phyloP scores from a whole-genome alignment of 1,139 yeast species.

The Zygosaccharomyces pseudobailii region DNA sequence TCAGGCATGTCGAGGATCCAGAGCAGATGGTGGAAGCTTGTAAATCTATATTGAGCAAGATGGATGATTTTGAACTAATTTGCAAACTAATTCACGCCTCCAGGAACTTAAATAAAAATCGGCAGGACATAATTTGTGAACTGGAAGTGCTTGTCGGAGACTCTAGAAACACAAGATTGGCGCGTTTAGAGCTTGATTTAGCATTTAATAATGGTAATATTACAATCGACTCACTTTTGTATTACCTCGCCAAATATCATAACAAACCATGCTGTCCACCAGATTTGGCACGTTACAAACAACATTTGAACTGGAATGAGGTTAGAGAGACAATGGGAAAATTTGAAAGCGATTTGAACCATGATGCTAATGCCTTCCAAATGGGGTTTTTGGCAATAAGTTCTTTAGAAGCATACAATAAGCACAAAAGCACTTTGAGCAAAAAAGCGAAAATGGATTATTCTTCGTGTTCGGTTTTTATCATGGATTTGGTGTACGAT shows the following conservation, averaged over 20 bases:
- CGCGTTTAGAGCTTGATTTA: conserved; percentile 26
- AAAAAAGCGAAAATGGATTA: conserved; percentile 29
- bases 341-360: conserved; percentile 17
- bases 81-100: conserved; percentile 22
- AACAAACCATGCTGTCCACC: conserved; percentile 32
- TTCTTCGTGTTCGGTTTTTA: conserved; percentile 25
- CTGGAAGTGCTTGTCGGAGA: conserved; percentile 20
- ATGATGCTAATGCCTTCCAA: conserved; percentile 25
- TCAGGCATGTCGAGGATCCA: conserved; percentile 19
- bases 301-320: conserved; percentile 8
- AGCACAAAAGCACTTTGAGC: conserved; percentile 17
- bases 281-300: conserved; percentile 22
- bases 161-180: conserved; percentile 29
- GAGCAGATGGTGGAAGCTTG: conserved; percentile 20
- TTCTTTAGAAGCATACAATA: conserved; percentile 14
- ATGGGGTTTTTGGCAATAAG: conserved; percentile 7
- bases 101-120: conserved; percentile 13
- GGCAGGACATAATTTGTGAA: conserved; percentile 14
- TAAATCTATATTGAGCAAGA: conserved; percentile 16
- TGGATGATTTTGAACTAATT: conserved; percentile 31
- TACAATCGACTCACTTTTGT: conserved; percentile 15
- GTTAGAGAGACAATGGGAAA: conserved; percentile 7
- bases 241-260: conserved; percentile 27
- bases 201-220: conserved; percentile 13
- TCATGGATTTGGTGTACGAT: conserved; percentile 22